Conservation (phyloP, 23 red algal genomes). For the Gracilaria caudata region DNA sequence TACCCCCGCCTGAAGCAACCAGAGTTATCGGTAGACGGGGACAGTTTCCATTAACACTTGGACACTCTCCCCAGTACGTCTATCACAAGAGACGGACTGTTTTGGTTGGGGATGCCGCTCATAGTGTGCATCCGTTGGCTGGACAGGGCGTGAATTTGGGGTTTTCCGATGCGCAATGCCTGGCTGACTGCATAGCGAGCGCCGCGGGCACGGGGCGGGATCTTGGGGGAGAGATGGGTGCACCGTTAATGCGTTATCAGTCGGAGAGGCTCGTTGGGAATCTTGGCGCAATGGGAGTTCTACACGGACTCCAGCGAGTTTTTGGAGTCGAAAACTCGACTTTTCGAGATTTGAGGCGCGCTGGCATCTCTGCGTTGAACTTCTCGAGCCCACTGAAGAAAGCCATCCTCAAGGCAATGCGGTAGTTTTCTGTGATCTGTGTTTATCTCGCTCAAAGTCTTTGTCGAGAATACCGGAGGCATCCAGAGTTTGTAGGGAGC, state of each 20-base stretch:
- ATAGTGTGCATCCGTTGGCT: conserved; percentile 93
- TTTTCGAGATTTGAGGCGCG: conserved; percentile 10
- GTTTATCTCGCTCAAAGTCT: not conserved
- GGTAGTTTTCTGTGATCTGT: not conserved
- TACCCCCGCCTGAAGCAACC: conserved; percentile 24
- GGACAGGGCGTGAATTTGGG: conserved; percentile 99
- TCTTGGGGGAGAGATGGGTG: conserved; percentile 66
- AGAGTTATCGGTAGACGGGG: conserved; percentile 36
- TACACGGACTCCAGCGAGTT: conserved; percentile 62
- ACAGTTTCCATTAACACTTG: conserved; percentile 69
- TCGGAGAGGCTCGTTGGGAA: conserved; percentile 61
- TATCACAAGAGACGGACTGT: conserved; percentile 63
- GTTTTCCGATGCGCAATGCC: conserved; percentile 74
- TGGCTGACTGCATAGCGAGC: conserved; percentile 51
- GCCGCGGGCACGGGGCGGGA: conserved; percentile 70
- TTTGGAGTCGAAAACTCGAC: conserved; percentile 29
- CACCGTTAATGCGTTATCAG: conserved; percentile 61
- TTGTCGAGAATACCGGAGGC: not conserved
- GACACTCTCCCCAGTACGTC: conserved; percentile 65
- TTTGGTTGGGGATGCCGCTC: conserved; percentile 96
- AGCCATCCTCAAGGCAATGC: conserved; percentile 58
- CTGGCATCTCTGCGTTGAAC: conserved; percentile 55
- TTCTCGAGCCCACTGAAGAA: conserved; percentile 34
- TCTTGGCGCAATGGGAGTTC: conserved; percentile 56
- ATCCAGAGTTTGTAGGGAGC: not conserved